These are phyloP conservation scores for Globisporangium iwayamae DNA, from an alignment of 352 stramenopile species.

Conservation along the genomic window DNA sequence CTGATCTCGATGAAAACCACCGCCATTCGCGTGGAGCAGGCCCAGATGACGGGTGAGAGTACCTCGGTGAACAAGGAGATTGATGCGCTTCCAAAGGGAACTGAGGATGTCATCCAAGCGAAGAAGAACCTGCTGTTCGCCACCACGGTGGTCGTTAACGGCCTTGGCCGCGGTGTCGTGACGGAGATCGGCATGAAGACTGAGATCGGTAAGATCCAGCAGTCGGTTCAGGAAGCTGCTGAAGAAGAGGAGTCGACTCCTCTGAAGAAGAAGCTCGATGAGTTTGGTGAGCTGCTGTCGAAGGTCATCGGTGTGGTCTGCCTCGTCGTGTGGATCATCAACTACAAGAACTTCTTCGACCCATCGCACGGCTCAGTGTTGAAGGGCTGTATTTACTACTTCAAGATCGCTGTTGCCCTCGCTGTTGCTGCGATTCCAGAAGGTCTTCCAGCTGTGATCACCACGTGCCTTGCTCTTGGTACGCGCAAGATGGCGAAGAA, in stretches of 20 bases:
- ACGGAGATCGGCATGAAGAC: slow-evolving; percentile 97
- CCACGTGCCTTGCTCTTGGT: slow-evolving; percentile 93
- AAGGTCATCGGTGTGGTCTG: slow-evolving; percentile 98
- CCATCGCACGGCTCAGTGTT: slow-evolving; percentile 84
- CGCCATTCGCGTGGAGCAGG: slow-evolving; percentile 94
- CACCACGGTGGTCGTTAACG: slow-evolving; percentile 96
- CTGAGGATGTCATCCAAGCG: slow-evolving; percentile 84
- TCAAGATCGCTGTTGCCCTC: slow-evolving; percentile 98
- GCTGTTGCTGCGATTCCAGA: slow-evolving; percentile 99
- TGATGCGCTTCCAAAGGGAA: slow-evolving; percentile 57
- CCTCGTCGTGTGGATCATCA: slow-evolving; percentile 95
- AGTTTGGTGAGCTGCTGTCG: slow-evolving; percentile 96
- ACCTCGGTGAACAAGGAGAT: slow-evolving; percentile 92
- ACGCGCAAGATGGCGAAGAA: slow-evolving; percentile 96
- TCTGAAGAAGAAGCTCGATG: slow-evolving; percentile 97
- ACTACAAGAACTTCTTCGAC: slow-evolving; percentile 97
- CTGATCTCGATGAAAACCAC: slow-evolving; percentile 94
- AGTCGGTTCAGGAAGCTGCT: slow-evolving; percentile 90
- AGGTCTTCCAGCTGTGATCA: slow-evolving; percentile 98
- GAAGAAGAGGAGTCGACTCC: slow-evolving; percentile 95
- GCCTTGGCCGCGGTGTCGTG: slow-evolving; percentile 91
- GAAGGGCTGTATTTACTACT: slow-evolving; percentile 98
- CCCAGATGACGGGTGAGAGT: slow-evolving; percentile 96
- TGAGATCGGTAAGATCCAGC: slow-evolving; percentile 98
- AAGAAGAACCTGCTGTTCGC: slow-evolving; percentile 98